A percentile compares a stretch with the other conserved stretches of the same genome.
Evolutionary conservation across 1,284 basidiomycete genomes (phyloP).

Genomic region (Neotropicomus parvogracilis): DNA sequence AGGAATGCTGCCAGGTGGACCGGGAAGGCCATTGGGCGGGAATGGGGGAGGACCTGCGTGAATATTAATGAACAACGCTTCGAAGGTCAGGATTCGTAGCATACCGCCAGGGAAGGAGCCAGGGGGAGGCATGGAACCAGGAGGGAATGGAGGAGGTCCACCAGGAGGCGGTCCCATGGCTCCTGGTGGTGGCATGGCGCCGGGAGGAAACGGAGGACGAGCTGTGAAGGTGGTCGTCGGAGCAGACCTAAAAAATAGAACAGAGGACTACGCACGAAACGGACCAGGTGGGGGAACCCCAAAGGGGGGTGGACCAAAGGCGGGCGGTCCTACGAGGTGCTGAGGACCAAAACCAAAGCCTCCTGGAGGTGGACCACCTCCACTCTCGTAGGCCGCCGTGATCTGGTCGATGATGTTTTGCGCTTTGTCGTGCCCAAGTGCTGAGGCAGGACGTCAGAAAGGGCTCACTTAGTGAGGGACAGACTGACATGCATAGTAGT

Average conservation of each 20-base stretch:
- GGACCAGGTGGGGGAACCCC: constrained; percentile 37
- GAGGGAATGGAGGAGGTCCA: constrained; percentile 40
- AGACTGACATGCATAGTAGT: constrained; percentile 89
- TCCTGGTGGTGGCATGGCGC: constrained; percentile 45
- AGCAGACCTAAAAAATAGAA: background rate
- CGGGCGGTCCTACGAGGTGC: constrained; percentile 44
- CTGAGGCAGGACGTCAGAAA: constrained; percentile 39
- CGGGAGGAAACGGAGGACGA: constrained; percentile 71
- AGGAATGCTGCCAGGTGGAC: constrained; percentile 36
- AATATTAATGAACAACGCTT: constrained; percentile 2
- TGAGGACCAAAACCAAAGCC: constrained; percentile 79
- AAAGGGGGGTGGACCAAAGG: constrained; percentile 46
- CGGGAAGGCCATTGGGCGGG: constrained; percentile 48
- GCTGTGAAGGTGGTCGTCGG: constrained; percentile 31
- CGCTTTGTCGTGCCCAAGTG: constrained; percentile 92
- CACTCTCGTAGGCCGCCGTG: constrained; percentile 83
- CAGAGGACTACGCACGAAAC: constrained; percentile 13
- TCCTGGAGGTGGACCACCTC: constrained; percentile 79
- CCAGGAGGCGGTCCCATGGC: constrained; percentile 57
- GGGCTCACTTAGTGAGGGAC: background rate
- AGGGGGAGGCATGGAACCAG: constrained; percentile 37
- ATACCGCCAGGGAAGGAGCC: constrained; percentile 41
- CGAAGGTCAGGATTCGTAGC: constrained; percentile 15
- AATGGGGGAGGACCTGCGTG: constrained; percentile 53
- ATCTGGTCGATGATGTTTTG: constrained; percentile 97